Evolutionary conservation across 2,329 filamentous ascomycete species (phyloP).

Genomic region (Mycogone perniciosa): DNA sequence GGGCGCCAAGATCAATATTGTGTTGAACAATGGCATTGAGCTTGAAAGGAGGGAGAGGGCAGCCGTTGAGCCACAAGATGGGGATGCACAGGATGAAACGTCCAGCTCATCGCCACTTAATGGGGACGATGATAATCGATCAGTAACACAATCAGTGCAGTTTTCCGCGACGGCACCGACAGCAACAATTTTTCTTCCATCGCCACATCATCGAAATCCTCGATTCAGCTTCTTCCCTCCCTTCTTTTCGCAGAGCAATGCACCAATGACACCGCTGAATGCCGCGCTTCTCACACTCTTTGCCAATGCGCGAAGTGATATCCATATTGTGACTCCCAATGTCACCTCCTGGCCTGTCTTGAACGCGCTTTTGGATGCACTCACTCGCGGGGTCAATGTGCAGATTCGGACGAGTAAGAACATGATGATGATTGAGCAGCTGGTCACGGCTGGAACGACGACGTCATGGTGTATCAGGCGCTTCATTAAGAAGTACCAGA

Average conservation of each 20-base stretch:
- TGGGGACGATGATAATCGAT: constrained; percentile 12
- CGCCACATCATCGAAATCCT: constrained; percentile 64
- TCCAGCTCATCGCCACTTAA: constrained; percentile 12
- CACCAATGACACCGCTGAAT: constrained; percentile 63
- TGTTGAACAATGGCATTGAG: not conserved
- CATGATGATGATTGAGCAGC: constrained; percentile 74
- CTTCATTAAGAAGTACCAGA: constrained; percentile 50
- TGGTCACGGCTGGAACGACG: constrained; percentile 71
- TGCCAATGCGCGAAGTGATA: constrained; percentile 46
- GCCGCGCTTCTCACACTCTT: constrained; percentile 56
- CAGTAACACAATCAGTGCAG: constrained; percentile 25
- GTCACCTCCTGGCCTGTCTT: constrained; percentile 63
- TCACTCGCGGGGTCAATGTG: constrained; percentile 62
- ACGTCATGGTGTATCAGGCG: constrained; percentile 58
- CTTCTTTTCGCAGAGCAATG: constrained; percentile 38
- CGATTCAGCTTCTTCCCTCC: constrained; percentile 53
- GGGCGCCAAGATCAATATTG: constrained; percentile 32
- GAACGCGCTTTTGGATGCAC: constrained; percentile 51
- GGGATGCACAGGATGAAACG: constrained; percentile 2
- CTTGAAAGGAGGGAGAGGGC: not conserved
- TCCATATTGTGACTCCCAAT: constrained; percentile 73
- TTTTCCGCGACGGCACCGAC: constrained; percentile 24
- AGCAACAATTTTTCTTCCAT: constrained; percentile 63
- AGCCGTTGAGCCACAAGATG: not conserved
- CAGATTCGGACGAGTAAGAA: constrained; percentile 58